A percentile compares a stretch with the other conserved stretches of the same genome.
Evolutionary conservation across 768 basidiomycete genomes (phyloP).

Genomic region (Lepiota brunneoincarnata): DNA sequence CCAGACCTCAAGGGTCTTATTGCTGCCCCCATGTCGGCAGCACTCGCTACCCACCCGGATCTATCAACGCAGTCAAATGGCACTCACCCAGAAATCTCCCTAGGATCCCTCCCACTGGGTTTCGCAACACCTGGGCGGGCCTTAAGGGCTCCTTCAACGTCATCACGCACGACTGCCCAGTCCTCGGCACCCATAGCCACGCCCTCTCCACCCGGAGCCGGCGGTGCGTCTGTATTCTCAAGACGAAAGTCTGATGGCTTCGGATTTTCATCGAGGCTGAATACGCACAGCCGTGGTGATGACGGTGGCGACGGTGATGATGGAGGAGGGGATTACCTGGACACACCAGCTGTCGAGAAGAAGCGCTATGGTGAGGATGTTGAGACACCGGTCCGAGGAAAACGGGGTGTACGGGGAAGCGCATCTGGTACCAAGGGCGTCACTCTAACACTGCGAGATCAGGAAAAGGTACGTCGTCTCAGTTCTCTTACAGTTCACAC

Average conservation of each 20-base stretch:
- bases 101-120: slow-evolving; percentile 52
- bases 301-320: slow-evolving; percentile 17
- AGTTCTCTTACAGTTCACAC: background rate
- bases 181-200: slow-evolving; percentile 51
- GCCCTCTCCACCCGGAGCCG: slow-evolving; percentile 41
- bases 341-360: slow-evolving; percentile 51
- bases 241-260: slow-evolving; percentile 39
- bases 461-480: slow-evolving; percentile 76
- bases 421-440: slow-evolving; percentile 37
- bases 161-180: slow-evolving; percentile 48
- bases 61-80: background rate
- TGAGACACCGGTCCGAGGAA: background rate
- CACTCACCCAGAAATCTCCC: slow-evolving; percentile 57
- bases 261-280: slow-evolving; percentile 37
- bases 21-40: slow-evolving; percentile 4
- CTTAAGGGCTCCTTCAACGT: slow-evolving; percentile 45
- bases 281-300: slow-evolving; percentile 22
- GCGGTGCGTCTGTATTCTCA: slow-evolving; percentile 24
- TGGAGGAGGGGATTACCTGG: slow-evolving; percentile 42
- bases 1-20: no score
- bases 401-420: slow-evolving; percentile 30
- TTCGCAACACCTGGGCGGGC: slow-evolving; percentile 50
- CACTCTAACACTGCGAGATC: slow-evolving; percentile 84
- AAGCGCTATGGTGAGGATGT: slow-evolving; percentile 26
- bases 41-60: slow-evolving; percentile 3